Percentiles rank a stretch among this genome's conserved stretches.
phyloP scores from a whole-genome alignment of 345 rosid genomes.

The Heritiera littoralis region DNA sequence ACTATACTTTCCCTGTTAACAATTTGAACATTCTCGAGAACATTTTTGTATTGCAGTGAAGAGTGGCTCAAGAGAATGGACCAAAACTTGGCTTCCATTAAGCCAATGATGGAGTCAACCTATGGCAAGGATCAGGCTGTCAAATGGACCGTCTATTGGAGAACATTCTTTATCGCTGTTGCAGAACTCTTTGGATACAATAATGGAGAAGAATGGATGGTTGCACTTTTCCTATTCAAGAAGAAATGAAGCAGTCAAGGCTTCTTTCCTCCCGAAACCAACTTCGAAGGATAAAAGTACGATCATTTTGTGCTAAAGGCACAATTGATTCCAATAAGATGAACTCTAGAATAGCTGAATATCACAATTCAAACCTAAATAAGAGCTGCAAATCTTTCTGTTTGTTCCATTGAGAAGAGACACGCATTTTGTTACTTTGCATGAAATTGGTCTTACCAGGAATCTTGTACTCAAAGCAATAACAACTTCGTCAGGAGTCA shows the following conservation, averaged over 20 bases:
- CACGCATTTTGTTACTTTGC: not conserved
- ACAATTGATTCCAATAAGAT: not conserved
- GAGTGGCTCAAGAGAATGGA: constrained; percentile 95
- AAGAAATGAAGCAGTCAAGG: constrained; percentile 50
- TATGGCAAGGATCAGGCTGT: constrained; percentile 76
- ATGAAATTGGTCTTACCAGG: not conserved
- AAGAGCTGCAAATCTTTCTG: not conserved
- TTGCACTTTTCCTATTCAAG: constrained; percentile 68
- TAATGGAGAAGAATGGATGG: constrained; percentile 92
- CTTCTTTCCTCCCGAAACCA: not conserved
- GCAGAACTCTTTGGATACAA: constrained; percentile 87
- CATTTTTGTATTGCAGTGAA: constrained; percentile 45
- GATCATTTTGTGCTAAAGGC: not conserved
- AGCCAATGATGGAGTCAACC: constrained; percentile 71
- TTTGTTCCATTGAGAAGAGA: not conserved
- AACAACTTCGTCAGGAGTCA: not conserved
- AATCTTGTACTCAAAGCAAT: not conserved
- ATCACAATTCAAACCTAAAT: not conserved
- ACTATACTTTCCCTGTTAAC: not conserved
- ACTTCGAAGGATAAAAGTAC: not conserved
- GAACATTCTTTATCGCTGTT: constrained; percentile 78
- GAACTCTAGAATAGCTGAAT: not conserved
- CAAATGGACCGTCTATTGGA: constrained; percentile 90
- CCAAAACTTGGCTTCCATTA: constrained; percentile 43
- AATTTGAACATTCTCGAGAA: not conserved